Base-by-base conservation (phyloP, 1,284 basidiomycete genomes). In the Rhodotorula sp. region DNA sequence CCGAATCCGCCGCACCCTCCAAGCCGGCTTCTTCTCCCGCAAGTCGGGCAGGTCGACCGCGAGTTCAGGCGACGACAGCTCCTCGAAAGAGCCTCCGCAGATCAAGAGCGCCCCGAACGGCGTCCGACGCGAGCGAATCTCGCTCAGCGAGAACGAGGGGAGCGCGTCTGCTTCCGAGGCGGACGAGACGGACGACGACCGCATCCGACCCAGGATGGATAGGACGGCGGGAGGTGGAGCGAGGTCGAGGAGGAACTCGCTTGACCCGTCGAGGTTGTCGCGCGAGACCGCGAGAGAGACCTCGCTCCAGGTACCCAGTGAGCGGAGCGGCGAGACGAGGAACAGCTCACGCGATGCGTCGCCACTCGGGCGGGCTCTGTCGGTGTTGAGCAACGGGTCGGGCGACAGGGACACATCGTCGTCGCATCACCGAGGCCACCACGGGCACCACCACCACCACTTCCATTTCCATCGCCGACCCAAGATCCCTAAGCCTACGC, bases 401-500 rank as follows among this genome's bases (percentile, higher is more conserved):
- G n/a, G 34, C 59, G 36, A 52, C 27, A 44, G 19, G 13, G 39
- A 44, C 39, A 3, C 39, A 13, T 44, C 39, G 39, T 44, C 39
- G 13, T 44, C 39, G 39, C 39, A 44, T 17, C 39, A 44, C 39
- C 36, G 60, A 62, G 30, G 32, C 11, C 30, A 34, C 36, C 48
- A 49, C 10, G 13, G 36, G 13, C 54, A 51, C 36, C 64, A 55
- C 39, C 61, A 61, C 36, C 44, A 58, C 47, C 36, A 44, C 19
- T 39, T 48, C 48, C 57, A 57, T 47, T 64, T 61, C 34, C 44
- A 58, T 19, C 59, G 68, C 24, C 68, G 66, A 9, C 56, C 66
- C n/a, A 71, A 70, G 68, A 73, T 77, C 29, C 67, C 71, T 5
- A 72, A 72, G 48, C 75, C 75, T 30, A 71, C 74, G 0, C 29